Base-by-base conservation (phyloP, 2,329 filamentous ascomycete genomes). In the Aspergillus sclerotialis region DNA sequence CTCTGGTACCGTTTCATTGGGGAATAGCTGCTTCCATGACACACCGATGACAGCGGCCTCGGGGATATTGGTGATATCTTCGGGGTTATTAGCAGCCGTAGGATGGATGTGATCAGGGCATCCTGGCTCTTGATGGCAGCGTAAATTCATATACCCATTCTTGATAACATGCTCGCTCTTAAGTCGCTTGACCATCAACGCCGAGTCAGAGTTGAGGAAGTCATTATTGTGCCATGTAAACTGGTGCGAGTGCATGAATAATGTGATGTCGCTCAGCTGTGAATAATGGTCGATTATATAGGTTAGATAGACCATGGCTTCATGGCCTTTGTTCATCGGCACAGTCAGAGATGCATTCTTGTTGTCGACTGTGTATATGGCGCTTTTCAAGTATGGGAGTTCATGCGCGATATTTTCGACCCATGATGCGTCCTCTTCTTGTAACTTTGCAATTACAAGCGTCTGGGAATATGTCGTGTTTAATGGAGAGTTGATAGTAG, bases 281-380 rank as follows among this genome's bases (percentile, higher is more conserved):
- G 69, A 50, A 50, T 75, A 76, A 48, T 73, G 60, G 36, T 75
- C 68, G 46, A 75, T 73, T 33, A 76, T 68, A 49, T 72, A 75
- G 21, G 67, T 68, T n/a, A 75, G 62, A 49, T 75, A 75, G 4
- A 56, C 61, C 61, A 74, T 72, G 7, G 68, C 68, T 48, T 75
- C 72, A 42, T 67, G 63, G 32, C 72, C 72, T 44, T 72, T 70
- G 38, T 74, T 72, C 40, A 59, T 61, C 7, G 67, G 65, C 1
- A 68, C 53, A 39, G 65, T 65, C 26, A 66, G 42, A 27, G 58
- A 44, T 9, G 66, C 53, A 33, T 53, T 52, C 7, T 56, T 50
- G 37, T 70, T 63, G 47, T 72, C 62, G 18, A 67, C 67, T 34
- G 65, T 56, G 44, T 70, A 71, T 11, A 69, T 14, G 30, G 19